These are phyloP conservation scores for Leishmania braziliensis DNA, from an alignment of 208 protist species.

Conservation along the genomic window DNA sequence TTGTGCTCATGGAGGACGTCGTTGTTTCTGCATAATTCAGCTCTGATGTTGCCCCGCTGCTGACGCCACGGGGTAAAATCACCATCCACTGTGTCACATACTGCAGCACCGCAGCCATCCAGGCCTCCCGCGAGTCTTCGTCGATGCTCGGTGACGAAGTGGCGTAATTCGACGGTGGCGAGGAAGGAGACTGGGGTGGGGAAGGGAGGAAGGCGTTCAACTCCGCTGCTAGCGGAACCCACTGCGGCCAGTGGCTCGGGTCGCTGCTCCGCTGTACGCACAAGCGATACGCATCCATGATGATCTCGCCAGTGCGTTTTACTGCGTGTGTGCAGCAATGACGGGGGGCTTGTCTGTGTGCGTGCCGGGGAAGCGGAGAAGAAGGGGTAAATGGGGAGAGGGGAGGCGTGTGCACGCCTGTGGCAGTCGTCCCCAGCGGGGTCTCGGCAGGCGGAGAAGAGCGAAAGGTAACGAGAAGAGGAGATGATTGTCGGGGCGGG, in stretches of 20 bases:
- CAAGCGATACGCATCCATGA: not conserved
- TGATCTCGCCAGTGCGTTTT: no score
- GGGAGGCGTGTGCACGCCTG: not conserved
- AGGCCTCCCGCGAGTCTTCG: not conserved
- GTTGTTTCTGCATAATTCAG: not conserved
- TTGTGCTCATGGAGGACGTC: not conserved
- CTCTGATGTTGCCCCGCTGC: not conserved
- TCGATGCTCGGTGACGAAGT: not conserved
- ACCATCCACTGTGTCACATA: conserved; percentile 1
- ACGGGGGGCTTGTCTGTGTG: not conserved
- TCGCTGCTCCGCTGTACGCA: not conserved
- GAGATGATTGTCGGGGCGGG: not conserved
- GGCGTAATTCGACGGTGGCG: not conserved
- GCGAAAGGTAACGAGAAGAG: not conserved
- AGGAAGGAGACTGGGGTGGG: not conserved
- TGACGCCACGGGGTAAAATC: not conserved
- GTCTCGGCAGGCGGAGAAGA: not conserved
- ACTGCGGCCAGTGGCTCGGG: conserved; percentile 21
- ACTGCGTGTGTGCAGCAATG: not conserved
- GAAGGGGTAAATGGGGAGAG: not conserved
- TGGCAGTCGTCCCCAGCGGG: not conserved
- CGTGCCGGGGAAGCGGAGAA: not conserved
- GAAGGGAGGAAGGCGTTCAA: not conserved
- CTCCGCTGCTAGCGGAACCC: not conserved
- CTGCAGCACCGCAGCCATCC: not conserved